phyloP scores from a whole-genome alignment of 345 rosid genomes.

The Excoecaria agallocha region DNA sequence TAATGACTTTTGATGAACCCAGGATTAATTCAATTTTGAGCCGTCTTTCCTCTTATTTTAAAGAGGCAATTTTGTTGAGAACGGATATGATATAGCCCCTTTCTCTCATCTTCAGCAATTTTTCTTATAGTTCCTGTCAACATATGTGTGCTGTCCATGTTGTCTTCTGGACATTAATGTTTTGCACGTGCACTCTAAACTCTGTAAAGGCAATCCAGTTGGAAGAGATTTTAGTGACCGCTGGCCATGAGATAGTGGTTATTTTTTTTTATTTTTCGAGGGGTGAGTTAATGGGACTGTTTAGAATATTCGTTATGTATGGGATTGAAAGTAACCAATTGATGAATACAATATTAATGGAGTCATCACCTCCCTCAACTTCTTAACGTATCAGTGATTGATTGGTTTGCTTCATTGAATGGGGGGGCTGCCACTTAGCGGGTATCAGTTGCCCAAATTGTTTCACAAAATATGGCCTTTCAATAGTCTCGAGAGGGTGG shows the following conservation, averaged over 20 bases:
- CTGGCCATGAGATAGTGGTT: neutral
- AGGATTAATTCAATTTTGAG: neutral
- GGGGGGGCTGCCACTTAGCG: neutral
- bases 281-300: neutral
- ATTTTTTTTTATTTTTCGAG: neutral
- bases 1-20: neutral
- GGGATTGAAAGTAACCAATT: neutral
- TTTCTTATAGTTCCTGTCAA: neutral
- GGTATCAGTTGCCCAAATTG: neutral
- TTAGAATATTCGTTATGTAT: neutral
- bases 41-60: neutral
- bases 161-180: neutral
- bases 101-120: neutral
- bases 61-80: neutral
- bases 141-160: neutral
- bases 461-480: neutral
- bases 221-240: neutral
- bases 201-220: neutral
- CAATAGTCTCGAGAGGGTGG: neutral
- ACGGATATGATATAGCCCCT: neutral
- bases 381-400: neutral
- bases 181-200: neutral
- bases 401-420: neutral
- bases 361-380: neutral
- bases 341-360: neutral